Evolutionary conservation across 345 rosid genomes (phyloP).

Genomic region (Populus euphratica): DNA sequence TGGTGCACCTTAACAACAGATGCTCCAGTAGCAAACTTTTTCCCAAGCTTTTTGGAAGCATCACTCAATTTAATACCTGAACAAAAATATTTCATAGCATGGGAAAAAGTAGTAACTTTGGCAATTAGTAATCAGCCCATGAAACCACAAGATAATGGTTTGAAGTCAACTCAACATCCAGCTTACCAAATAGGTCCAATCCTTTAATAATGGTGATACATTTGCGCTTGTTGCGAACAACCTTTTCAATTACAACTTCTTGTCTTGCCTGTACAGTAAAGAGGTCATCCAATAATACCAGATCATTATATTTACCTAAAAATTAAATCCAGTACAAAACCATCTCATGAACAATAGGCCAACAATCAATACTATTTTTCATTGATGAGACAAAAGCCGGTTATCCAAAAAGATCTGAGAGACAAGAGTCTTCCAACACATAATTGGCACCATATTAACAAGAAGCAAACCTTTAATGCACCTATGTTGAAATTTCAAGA

Average conservation of each 20-base stretch:
- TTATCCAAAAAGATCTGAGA: not conserved
- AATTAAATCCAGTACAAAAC: not conserved
- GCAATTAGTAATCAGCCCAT: not conserved
- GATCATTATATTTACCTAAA: not conserved
- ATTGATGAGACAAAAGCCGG: not conserved
- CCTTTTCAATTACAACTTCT: constrained; percentile 88
- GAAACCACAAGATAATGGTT: constrained; percentile 8
- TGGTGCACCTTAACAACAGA: constrained; percentile 85
- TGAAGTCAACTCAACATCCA: not conserved
- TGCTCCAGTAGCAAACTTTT: constrained; percentile 97
- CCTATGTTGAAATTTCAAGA: not conserved
- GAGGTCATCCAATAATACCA: not conserved
- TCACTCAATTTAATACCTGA: constrained; percentile 90
- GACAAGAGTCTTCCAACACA: not conserved
- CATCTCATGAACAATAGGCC: not conserved
- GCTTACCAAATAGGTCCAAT: constrained; percentile 87
- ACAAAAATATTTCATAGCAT: not conserved
- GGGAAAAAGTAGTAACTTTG: not conserved
- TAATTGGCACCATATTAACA: not conserved
- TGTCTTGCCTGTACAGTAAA: constrained; percentile 56
- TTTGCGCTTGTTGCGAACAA: constrained; percentile 88
- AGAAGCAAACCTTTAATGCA: not conserved
- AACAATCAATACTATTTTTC: not conserved
- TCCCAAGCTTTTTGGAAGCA: constrained; percentile 91
- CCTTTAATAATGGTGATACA: constrained; percentile 91